Conservation (phyloP, 352 stramenopile genomes). For the Phytopythium kandeliae region DNA sequence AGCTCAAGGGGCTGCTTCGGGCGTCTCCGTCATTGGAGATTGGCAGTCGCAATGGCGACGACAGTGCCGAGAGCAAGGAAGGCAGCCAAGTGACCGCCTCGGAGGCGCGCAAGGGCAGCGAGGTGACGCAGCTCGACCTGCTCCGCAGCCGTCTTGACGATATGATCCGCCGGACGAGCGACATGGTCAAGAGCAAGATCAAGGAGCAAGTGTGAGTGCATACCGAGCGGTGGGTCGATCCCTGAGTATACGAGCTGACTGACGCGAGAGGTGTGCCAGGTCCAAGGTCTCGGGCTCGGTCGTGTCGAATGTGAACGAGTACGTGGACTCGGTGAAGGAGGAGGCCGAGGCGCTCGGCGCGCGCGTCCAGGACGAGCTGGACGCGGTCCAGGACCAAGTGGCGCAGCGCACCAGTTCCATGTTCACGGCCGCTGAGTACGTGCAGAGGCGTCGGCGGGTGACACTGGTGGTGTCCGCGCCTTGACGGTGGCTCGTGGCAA, state of each 20-base stretch:
- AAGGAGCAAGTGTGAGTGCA: slow-evolving; percentile 41
- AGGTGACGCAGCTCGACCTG: slow-evolving; percentile 24
- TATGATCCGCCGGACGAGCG: slow-evolving; percentile 39
- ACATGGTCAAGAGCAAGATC: slow-evolving; percentile 35
- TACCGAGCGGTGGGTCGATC: slow-evolving; percentile 7
- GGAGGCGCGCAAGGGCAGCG: slow-evolving; percentile 2
- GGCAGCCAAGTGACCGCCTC: background rate
- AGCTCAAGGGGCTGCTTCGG: slow-evolving; percentile 44
- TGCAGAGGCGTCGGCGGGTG: background rate
- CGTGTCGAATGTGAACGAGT: slow-evolving; percentile 42
- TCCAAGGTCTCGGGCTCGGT: slow-evolving; percentile 54
- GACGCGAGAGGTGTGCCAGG: slow-evolving; percentile 11
- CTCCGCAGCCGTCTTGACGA: slow-evolving; percentile 44
- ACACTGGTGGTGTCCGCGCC: background rate
- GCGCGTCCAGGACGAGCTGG: slow-evolving; percentile 42
- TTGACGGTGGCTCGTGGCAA: background rate
- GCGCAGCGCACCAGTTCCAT: slow-evolving; percentile 4
- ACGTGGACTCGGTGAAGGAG: slow-evolving; percentile 52
- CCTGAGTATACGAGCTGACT: background rate
- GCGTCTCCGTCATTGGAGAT: slow-evolving; percentile 10
- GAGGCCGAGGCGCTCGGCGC: slow-evolving; percentile 38
- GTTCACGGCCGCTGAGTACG: slow-evolving; percentile 7
- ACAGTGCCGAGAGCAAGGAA: slow-evolving; percentile 1
- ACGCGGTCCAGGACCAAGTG: slow-evolving; percentile 30
- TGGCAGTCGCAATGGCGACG: too few species aligned